Base-by-base conservation (phyloP, 2,329 filamentous ascomycete species). In the Endothia cerciana region DNA sequence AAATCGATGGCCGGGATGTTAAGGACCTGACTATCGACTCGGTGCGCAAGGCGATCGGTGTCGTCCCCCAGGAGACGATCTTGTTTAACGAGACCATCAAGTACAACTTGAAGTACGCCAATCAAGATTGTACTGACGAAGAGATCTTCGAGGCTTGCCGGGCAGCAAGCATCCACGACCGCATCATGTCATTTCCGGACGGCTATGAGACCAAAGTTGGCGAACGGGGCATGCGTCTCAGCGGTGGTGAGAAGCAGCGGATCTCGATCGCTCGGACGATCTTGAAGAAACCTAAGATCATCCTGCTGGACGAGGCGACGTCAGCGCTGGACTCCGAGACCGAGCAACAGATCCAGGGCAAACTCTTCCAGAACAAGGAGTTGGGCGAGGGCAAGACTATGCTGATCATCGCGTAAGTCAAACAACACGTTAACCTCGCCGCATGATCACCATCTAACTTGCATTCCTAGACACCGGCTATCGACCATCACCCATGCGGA, bases 21-120 rank as follows among this genome's bases (percentile, higher is more conserved):
- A 88, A 91, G 76, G 89, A 93, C 70, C 81, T 97, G 66, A 97
- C 93, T 1, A 97, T 98, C 72, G 92, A 97, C 78, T 97, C 93
- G n/a, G 84, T 99, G 64, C 89, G 95, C 71, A 86, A 87, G 67
- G 91, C 94, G 75, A 97, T 99, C 73, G 95, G 95, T 30, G 94
- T 99, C 53, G 95, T 99, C 7, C 95, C 95, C 1, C 95, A 99
- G 77, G 95, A 99, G 73, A 97, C 94, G 4, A 91, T 97, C 38
- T 70, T 69, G 11, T 86, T 86, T 73, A 85, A 86, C 71, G 83
- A 84, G 45, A 81, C 79, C 1, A 78, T 86, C 63, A 84, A 85
- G 76, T 85, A 84, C 73, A 86, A 86, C 66, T 76, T 86, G 13
- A 76, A 80, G 61, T 86, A 86, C 63, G 83, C 83, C 28, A 82